phyloP scores from a whole-genome alignment of 148 eudicot genomes.

The Agrostemma githago region DNA sequence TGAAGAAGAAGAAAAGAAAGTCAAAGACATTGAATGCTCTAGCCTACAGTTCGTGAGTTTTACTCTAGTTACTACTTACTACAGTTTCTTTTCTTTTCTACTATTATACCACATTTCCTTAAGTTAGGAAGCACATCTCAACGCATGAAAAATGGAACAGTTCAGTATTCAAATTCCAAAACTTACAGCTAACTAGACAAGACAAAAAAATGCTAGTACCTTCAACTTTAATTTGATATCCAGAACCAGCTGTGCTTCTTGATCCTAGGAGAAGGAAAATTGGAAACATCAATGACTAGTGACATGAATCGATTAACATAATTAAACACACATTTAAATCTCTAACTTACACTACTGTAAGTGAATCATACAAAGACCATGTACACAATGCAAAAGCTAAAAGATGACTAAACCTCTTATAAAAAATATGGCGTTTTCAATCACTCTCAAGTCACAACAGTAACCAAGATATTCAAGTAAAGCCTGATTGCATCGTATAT shows the following conservation, averaged over 20 bases:
- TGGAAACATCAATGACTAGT: slow-evolving; percentile 4
- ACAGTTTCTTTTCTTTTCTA: too few species aligned
- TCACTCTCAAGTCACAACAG: background rate
- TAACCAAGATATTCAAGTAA: background rate
- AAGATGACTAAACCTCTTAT: background rate
- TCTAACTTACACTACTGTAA: background rate
- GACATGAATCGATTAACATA: background rate
- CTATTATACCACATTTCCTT: background rate
- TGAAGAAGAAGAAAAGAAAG: too few species aligned
- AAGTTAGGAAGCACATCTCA: background rate
- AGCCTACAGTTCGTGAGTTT: too few species aligned
- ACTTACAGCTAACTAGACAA: background rate
- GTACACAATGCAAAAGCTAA: background rate
- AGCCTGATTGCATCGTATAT: too few species aligned
- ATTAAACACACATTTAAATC: background rate
- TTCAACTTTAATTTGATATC: slow-evolving; percentile 89
- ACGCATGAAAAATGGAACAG: background rate
- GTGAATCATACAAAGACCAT: background rate
- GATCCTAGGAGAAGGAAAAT: slow-evolving; percentile 46
- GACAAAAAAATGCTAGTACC: slow-evolving; percentile 33
- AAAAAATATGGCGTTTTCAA: background rate
- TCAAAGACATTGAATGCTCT: too few species aligned
- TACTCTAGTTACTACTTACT: too few species aligned
- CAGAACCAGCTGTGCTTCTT: slow-evolving; percentile 74
- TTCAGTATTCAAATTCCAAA: background rate